Conservation (phyloP, 306 rosid species). For the Rosa multiflora region DNA sequence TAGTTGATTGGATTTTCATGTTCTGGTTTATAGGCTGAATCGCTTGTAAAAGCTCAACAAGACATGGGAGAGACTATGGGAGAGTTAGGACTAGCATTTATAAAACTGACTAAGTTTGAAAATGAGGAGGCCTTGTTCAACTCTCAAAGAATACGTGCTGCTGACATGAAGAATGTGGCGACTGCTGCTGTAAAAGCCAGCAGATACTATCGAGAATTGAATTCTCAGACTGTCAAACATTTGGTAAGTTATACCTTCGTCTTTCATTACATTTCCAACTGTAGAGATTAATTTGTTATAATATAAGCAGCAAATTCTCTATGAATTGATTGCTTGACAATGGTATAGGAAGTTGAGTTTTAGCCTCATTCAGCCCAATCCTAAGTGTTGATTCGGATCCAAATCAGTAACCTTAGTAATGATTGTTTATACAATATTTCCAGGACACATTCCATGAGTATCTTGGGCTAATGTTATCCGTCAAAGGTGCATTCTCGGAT, state of each 20-base stretch:
- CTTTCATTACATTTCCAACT: not conserved
- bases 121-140: constrained; percentile 67
- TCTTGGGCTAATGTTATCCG: constrained; percentile 91
- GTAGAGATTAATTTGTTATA: constrained; percentile 5
- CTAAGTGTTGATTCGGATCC: not conserved
- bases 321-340: constrained; percentile 8
- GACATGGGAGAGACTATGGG: constrained; percentile 97
- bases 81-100: constrained; percentile 79
- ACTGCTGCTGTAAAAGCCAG: constrained; percentile 94
- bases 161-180: constrained; percentile 80
- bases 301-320: not conserved
- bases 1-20: constrained; percentile 14
- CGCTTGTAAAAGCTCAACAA: constrained; percentile 93
- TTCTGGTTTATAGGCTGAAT: constrained; percentile 64
- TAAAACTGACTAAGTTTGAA: constrained; percentile 86
- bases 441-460: constrained; percentile 96
- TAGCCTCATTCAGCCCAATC: not conserved
- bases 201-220: constrained; percentile 85
- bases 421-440: constrained; percentile 18
- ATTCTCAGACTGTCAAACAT: constrained; percentile 91
- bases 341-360: not conserved
- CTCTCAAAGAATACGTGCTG: constrained; percentile 71
- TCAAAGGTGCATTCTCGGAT: constrained; percentile 83
- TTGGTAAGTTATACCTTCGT: constrained; percentile 49
- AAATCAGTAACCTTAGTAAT: not conserved